Evolutionary conservation across 2,329 filamentous ascomycete genomes (phyloP).

Genomic region (Rutstroemia sp.): DNA sequence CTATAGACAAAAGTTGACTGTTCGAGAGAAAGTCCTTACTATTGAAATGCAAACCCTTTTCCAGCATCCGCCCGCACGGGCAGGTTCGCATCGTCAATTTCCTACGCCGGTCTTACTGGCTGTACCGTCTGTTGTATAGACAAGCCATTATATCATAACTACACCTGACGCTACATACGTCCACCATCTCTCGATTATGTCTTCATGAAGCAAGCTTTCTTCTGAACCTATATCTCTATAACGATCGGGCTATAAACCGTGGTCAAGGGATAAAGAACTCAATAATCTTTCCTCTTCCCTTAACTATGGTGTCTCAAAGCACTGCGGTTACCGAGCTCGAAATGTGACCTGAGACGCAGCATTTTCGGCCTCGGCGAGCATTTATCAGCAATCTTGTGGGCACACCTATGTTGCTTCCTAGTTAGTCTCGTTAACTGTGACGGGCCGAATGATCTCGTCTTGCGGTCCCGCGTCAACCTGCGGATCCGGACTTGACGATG

Average conservation of each 20-base stretch:
- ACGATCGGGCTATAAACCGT: not conserved
- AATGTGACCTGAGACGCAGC: not conserved
- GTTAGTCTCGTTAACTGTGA: not conserved
- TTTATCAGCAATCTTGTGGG: not conserved
- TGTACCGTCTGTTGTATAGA: not conserved
- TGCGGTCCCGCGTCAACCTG: too few species aligned
- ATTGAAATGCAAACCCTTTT: conserved; percentile 3
- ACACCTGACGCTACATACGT: not conserved
- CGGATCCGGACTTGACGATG: too few species aligned
- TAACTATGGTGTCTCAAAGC: not conserved
- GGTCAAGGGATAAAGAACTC: not conserved
- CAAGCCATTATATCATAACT: not conserved
- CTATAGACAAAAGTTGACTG: conserved; percentile 10
- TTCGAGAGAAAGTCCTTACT: not conserved
- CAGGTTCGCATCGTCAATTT: not conserved
- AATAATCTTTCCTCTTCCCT: too few species aligned
- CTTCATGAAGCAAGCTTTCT: not conserved
- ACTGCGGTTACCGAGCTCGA: not conserved
- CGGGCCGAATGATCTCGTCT: too few species aligned
- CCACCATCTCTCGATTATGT: too few species aligned
- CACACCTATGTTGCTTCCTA: not conserved
- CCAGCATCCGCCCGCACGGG: conserved; percentile 5
- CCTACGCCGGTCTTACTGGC: not conserved
- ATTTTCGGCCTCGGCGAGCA: not conserved
- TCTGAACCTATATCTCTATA: not conserved